Conservation (phyloP, 169 alveolate species). For the Eimeria brunetti region DNA sequence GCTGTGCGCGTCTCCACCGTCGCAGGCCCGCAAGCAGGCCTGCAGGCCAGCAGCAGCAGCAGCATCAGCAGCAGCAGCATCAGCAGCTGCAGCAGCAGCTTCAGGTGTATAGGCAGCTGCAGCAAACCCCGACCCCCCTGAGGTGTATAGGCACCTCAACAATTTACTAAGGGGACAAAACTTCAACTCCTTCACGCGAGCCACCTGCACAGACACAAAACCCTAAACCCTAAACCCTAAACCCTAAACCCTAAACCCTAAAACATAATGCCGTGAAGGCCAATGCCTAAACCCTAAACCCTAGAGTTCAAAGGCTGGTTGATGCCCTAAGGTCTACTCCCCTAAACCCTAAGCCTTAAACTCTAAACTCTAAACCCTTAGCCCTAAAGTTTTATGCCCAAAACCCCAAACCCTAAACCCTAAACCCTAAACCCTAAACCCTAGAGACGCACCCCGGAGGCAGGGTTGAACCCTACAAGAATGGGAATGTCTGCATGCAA, state of each 20-base stretch:
- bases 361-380: neutral
- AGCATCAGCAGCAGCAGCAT: neutral
- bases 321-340: too few relatives aligned
- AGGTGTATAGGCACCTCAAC: neutral
- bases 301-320: too few relatives aligned
- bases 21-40: neutral
- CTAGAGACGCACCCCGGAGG: neutral
- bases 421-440: slow-evolving; percentile 14
- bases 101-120: too few relatives aligned
- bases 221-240: neutral
- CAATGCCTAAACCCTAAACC: too few relatives aligned
- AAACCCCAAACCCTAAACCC: neutral
- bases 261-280: too few relatives aligned
- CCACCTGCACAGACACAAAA: neutral
- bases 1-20: too few relatives aligned
- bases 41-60: neutral
- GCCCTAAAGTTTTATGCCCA: neutral
- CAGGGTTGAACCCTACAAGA: neutral
- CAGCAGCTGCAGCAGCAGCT: neutral
- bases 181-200: neutral
- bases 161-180: neutral
- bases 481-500: slow-evolving; percentile 20
- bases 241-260: too few relatives aligned
- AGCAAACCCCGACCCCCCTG: neutral
- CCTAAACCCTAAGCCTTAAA: too few relatives aligned